Percentiles rank a stretch among this genome's conserved stretches.
phyloP scores from a whole-genome alignment of 2,329 filamentous ascomycete genomes.

The Gremmenia infestans region DNA sequence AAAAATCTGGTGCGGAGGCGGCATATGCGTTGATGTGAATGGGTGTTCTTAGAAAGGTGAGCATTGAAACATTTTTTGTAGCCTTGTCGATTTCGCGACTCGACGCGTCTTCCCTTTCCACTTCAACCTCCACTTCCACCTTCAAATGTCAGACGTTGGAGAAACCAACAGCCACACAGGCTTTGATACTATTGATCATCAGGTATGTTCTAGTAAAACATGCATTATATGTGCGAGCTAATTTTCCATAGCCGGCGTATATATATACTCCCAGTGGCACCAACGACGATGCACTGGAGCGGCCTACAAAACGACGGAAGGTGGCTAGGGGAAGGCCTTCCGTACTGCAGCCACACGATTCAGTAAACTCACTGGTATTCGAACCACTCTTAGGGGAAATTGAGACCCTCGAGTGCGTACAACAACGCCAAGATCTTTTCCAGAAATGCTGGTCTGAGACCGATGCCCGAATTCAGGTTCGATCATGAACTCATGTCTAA shows the following conservation, averaged over 20 bases:
- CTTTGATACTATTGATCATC: conserved; percentile 30
- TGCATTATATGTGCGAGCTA: neutral
- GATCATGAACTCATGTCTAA: conserved; percentile 29
- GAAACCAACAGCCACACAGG: conserved; percentile 22
- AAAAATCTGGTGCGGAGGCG: conserved; percentile 24
- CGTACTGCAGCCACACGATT: neutral
- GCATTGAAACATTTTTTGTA: conserved; percentile 14
- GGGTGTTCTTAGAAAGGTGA: conserved; percentile 5
- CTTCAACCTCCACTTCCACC: neutral
- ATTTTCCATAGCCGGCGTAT: conserved; percentile 31
- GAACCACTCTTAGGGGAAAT: conserved; percentile 49
- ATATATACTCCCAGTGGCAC: conserved; percentile 29
- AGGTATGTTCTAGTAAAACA: conserved; percentile 19
- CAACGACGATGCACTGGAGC: conserved; percentile 19
- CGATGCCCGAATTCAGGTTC: conserved; percentile 57
- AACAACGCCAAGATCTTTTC: conserved; percentile 55
- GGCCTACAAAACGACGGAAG: conserved; percentile 34
- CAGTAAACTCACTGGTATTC: conserved; percentile 34
- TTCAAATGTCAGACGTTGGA: conserved; percentile 29
- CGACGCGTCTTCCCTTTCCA: conserved; percentile 13
- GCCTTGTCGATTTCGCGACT: conserved; percentile 6
- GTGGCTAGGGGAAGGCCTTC: conserved; percentile 22
- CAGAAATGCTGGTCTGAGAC: conserved; percentile 59
- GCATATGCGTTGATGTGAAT: conserved; percentile 27
- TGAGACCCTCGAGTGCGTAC: conserved; percentile 45